Evolutionary conservation across 225 moss, liverwort and hornwort genomes (phyloP).

Genomic region (Physcomitrellopsis africana): DNA sequence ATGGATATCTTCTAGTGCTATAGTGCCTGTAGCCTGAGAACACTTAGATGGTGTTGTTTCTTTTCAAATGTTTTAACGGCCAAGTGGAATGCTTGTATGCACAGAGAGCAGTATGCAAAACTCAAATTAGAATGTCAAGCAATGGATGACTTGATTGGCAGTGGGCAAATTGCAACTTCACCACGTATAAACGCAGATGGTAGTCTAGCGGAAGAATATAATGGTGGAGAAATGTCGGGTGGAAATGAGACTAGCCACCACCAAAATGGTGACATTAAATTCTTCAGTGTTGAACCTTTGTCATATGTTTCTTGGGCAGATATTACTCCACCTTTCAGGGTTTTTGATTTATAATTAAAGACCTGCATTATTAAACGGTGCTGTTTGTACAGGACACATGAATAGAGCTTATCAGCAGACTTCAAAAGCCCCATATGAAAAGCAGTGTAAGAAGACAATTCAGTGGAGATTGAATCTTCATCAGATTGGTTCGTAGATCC

Average conservation of each 20-base stretch:
- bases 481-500: constrained; percentile 75
- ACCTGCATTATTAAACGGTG: neutral
- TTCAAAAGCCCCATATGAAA: constrained; percentile 34
- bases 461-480: constrained; percentile 91
- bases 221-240: constrained; percentile 47
- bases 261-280: constrained; percentile 42
- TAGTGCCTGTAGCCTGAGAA: no score
- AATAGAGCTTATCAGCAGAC: constrained; percentile 45
- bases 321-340: no score
- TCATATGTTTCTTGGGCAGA: neutral
- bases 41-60: neutral
- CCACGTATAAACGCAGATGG: constrained; percentile 72
- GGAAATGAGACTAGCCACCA: constrained; percentile 37
- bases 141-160: constrained; percentile 89
- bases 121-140: constrained; percentile 82
- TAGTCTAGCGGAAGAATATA: constrained; percentile 51
- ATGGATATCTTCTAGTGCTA: no score
- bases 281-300: neutral
- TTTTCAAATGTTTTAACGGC: neutral
- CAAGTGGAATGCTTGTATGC: constrained; percentile 16
- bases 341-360: neutral
- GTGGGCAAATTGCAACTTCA: constrained; percentile 80
- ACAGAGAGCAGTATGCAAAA: constrained; percentile 86
- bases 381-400: constrained; percentile 41
- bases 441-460: no score